Evolutionary conservation across 805 yeast genomes (phyloP), one percentile per base, ranked within the genome.

Genomic region (Metschnikowia peoriensis): DNA sequence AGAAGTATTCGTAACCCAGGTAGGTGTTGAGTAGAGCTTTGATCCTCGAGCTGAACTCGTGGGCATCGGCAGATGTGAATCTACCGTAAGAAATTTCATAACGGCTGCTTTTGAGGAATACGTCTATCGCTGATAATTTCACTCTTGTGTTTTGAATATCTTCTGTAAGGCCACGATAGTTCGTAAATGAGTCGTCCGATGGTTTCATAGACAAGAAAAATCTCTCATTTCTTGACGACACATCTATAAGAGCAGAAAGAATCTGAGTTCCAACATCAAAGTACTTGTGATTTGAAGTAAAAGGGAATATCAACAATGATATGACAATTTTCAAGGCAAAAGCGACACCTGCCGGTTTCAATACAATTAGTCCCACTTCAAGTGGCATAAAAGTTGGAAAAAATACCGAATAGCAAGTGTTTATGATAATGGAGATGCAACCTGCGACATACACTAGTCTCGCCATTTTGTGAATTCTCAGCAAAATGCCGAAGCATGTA

Each of bases 51-150:
- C 72, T 54, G 41, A 66, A 57, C 48, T 66, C 65, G 10, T 63
- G 66, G 4, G 65, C 52, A 44, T 67, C 70, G 6, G 65, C 66
- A 12, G 59, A 52, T 35, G 67, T 67, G 29, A 69, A 57, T 47
- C 73, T 53, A 5, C 71, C 65, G 46, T 54, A 66, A 1, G 71
- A 61, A 2, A 67, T 28, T 48, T 70, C 75, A 15, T 54, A 53
- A 34, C 58, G 50, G n/a, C 61, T 44, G 7, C 59, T 50, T 6
- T 51, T 37, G 6, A 66, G 66, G 16, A 59, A 51, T 7, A 64
- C 39, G 37, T 64, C 70, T 16, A 65, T 51, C 1, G 61, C 58
- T 4, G 60, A 57, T 37, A 63, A 45, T 28, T 53, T 57, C 7
- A 46, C 55, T 44, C 69, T 59, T 3, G 62, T 45, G 5, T 47